Conservation (phyloP, 345 rosid species). For the Eucalyptus marginata region DNA sequence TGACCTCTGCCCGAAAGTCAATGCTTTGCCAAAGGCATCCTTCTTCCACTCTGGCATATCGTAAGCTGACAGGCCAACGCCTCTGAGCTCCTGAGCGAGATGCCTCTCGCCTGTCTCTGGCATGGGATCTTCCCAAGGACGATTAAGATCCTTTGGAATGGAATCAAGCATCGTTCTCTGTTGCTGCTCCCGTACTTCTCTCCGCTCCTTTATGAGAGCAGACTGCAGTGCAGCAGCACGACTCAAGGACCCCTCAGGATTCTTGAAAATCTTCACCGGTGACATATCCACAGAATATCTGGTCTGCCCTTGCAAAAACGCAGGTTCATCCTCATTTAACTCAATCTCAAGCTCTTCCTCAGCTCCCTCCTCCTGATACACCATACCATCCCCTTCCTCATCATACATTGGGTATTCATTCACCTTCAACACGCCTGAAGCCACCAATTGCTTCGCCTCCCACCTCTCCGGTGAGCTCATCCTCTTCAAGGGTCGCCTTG, state of each 20-base stretch:
- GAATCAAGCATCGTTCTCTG: slow-evolving; percentile 89
- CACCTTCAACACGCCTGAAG: slow-evolving; percentile 62
- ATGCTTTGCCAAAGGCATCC: slow-evolving; percentile 72
- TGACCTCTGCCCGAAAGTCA: slow-evolving; percentile 73
- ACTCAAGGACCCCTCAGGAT: slow-evolving; percentile 88
- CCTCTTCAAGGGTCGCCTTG: slow-evolving; percentile 63
- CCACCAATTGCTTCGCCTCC: slow-evolving; percentile 89
- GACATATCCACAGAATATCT: slow-evolving; percentile 69
- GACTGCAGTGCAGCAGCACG: slow-evolving; percentile 94
- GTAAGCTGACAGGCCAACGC: slow-evolving; percentile 82
- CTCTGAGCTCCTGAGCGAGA: slow-evolving; percentile 91
- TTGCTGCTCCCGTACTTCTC: slow-evolving; percentile 78
- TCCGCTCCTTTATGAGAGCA: slow-evolving; percentile 75
- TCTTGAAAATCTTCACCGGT: slow-evolving; percentile 85
- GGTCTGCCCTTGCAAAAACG: slow-evolving; percentile 73
- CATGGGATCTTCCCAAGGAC: slow-evolving; percentile 96
- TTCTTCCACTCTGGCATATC: slow-evolving; percentile 97
- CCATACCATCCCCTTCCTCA: slow-evolving; percentile 74
- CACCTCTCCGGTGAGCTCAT: slow-evolving; percentile 86
- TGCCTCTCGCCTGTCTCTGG: slow-evolving; percentile 87
- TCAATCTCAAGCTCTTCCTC: slow-evolving; percentile 95
- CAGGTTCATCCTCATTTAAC: slow-evolving; percentile 85
- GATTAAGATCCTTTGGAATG: slow-evolving; percentile 94
- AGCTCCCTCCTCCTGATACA: slow-evolving; percentile 72
- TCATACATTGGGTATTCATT: slow-evolving; percentile 70